Evolutionary conservation across 176 grass and related monocot genomes (phyloP).

Genomic region (Eleusine indica): DNA sequence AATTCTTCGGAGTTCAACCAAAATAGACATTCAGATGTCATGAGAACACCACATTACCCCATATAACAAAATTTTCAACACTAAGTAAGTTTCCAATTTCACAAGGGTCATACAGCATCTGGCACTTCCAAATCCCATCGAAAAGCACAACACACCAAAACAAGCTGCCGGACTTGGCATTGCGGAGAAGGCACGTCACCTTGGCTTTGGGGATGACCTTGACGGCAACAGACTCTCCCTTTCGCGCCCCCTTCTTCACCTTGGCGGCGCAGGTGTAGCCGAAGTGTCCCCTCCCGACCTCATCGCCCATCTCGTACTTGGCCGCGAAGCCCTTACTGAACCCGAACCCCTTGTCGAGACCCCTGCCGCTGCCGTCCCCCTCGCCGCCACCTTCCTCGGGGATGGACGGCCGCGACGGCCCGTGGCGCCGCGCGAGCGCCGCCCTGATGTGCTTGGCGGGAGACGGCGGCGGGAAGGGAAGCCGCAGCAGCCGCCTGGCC

Average conservation of each 20-base stretch:
- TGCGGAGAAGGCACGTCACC: constrained; percentile 41
- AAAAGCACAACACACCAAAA: neutral
- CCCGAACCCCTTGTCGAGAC: constrained; percentile 54
- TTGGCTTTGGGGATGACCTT: constrained; percentile 87
- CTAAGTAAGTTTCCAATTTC: neutral
- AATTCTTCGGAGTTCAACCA: neutral
- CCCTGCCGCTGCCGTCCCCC: constrained; percentile 13
- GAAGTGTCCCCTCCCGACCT: constrained; percentile 59
- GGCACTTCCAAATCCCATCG: neutral
- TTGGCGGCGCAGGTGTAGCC: constrained; percentile 53
- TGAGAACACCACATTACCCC: neutral
- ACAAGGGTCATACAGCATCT: neutral
- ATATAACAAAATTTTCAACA: constrained; percentile 9
- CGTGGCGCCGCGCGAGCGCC: constrained; percentile 61
- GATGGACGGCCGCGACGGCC: constrained; percentile 30
- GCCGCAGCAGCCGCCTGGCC: constrained; percentile 29
- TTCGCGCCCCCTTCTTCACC: constrained; percentile 46
- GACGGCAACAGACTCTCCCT: constrained; percentile 48
- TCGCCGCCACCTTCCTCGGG: constrained; percentile 38
- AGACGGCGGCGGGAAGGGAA: constrained; percentile 53
- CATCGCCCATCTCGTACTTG: constrained; percentile 62
- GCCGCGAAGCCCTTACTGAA: constrained; percentile 62
- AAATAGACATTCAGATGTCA: neutral
- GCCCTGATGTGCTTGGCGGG: constrained; percentile 71
- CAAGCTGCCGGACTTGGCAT: neutral